A percentile compares a stretch with the other conserved stretches of the same genome.
Conservation (phyloP, 345 rosid genomes). For the Bruguiera parviflora region DNA sequence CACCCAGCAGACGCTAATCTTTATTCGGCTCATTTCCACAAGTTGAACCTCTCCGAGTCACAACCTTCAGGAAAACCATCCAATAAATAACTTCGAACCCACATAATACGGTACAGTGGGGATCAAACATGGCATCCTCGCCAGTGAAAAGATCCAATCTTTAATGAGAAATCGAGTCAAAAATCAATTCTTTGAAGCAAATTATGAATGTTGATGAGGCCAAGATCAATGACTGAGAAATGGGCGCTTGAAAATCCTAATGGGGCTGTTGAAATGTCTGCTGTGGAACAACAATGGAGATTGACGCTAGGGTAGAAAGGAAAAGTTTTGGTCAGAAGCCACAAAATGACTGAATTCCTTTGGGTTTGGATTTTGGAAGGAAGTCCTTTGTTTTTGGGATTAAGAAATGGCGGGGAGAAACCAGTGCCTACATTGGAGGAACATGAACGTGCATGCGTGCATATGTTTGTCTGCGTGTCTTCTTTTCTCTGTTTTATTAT, state of each 20-base stretch:
- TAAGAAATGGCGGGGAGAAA: conserved; percentile 45
- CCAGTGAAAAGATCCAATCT: conserved; percentile 1
- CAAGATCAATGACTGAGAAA: conserved; percentile 8
- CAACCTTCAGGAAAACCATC: conserved; percentile 14
- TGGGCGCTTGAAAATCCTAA: conserved; percentile 8
- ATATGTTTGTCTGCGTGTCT: too few species aligned
- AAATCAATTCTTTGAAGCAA: conserved; percentile 11
- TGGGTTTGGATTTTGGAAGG: conserved; percentile 28
- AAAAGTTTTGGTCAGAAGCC: conserved; percentile 5
- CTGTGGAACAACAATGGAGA: conserved; percentile 4
- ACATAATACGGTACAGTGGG: conserved; percentile 6
- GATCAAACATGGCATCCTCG: conserved; percentile 35
- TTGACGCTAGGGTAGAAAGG: background rate
- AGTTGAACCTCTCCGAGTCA: conserved; percentile 17
- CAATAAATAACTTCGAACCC: conserved; percentile 10
- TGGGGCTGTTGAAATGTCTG: background rate
- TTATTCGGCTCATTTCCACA: conserved; percentile 32
- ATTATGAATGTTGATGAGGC: background rate
- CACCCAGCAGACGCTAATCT: conserved; percentile 26
- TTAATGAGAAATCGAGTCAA: conserved; percentile 6
- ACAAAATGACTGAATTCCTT: conserved; percentile 20
- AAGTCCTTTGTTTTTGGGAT: conserved; percentile 38
- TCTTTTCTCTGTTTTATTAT: too few species aligned
- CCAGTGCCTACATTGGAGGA: conserved; percentile 32
- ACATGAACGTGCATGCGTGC: background rate